A percentile compares a stretch with the other conserved stretches of the same genome.
Evolutionary conservation across 75 land plant species (phyloP).

Genomic region (Cupressus sempervirens): DNA sequence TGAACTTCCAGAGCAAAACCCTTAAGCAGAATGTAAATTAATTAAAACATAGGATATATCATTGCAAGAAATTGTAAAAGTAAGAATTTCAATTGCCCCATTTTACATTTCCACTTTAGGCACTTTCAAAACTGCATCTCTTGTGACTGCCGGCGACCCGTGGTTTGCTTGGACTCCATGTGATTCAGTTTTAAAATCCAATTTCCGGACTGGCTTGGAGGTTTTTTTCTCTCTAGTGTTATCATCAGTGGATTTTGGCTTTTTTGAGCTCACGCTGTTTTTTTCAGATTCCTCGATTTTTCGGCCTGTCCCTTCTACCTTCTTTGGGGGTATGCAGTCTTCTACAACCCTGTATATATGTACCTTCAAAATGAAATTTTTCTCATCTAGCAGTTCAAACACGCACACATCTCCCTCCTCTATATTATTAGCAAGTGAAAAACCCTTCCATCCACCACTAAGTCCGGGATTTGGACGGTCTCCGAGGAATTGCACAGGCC

Average conservation of each 20-base stretch:
- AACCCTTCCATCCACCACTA: constrained; percentile 44
- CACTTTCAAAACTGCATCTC: background rate
- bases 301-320: background rate
- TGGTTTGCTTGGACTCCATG: background rate
- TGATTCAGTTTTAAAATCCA: background rate
- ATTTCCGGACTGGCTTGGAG: background rate
- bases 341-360: constrained; percentile 30
- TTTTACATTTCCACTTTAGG: background rate
- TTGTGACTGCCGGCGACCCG: background rate
- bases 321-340: background rate
- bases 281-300: background rate
- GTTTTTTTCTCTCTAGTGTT: background rate
- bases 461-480: constrained; percentile 15
- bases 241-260: background rate
- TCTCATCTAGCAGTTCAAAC: constrained; percentile 30
- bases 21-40: background rate
- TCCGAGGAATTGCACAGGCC: constrained; percentile 25
- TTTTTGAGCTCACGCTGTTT: background rate
- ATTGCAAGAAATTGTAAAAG: background rate
- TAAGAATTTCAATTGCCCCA: background rate
- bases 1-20: background rate
- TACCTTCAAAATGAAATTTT: constrained; percentile 10
- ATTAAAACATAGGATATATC: background rate
- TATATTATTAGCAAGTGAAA: constrained; percentile 30
- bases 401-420: constrained; percentile 50